Conservation (phyloP, 192 early-diverging fungal genomes). For the Backusella westeae region DNA sequence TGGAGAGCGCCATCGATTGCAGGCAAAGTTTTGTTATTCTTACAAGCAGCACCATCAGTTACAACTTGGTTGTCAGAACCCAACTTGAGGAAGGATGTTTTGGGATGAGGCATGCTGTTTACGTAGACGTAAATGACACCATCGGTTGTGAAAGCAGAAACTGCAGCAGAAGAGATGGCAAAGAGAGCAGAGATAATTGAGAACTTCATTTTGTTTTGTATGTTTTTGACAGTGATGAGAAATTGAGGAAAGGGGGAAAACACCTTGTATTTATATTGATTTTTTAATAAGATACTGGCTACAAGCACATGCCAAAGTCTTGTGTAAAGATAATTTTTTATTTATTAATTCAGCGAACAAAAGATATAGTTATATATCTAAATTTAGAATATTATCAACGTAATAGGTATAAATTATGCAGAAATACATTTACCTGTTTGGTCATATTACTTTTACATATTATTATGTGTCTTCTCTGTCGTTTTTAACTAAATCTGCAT, state of each 20-base stretch:
- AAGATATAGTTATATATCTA: not conserved
- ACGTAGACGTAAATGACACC: slow-evolving; percentile 27
- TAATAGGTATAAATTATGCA: not conserved
- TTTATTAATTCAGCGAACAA: not conserved
- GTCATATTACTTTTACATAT: not conserved
- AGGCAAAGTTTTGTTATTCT: slow-evolving; percentile 13
- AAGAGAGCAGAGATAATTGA: slow-evolving; percentile 19
- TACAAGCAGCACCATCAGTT: slow-evolving; percentile 28
- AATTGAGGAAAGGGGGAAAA: not conserved
- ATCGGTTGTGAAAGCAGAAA: not conserved
- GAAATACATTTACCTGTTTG: not conserved
- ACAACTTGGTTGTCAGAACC: slow-evolving; percentile 17
- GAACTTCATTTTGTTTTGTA: slow-evolving; percentile 21
- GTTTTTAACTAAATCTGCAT: too few species aligned
- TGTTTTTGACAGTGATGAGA: not conserved
- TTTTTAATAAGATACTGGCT: not conserved
- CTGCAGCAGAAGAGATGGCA: slow-evolving; percentile 3
- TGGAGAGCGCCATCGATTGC: slow-evolving; percentile 20
- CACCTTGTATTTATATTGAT: not conserved
- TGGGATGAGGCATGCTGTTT: slow-evolving; percentile 32
- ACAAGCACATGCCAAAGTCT: not conserved
- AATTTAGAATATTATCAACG: not conserved
- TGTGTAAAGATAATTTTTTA: not conserved
- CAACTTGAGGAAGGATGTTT: slow-evolving; percentile 27
- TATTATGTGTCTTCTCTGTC: not conserved